Base-by-base conservation (phyloP, 2,329 filamentous ascomycete species). In the Hypoxylon rubiginosum region DNA sequence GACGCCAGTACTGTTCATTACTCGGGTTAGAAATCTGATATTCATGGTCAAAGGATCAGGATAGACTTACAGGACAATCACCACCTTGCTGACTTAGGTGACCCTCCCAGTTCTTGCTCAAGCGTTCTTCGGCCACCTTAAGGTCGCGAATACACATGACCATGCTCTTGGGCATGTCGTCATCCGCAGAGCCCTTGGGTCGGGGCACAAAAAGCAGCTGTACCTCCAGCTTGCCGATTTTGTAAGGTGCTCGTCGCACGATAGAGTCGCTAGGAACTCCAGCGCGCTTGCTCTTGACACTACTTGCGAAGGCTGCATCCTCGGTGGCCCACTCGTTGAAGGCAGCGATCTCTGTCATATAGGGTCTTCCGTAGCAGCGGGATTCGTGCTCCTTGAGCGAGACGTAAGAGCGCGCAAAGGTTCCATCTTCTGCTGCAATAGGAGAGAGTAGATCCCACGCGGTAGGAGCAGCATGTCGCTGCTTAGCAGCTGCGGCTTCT, bases 121-220 rank as follows among this genome's bases (percentile, higher is more conserved):
- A 87, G 67, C 92, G 86, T 77, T 92, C 91, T 78, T 97, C 94
- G 1, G 95, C 94, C 56, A 95, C 93, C 80, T 92, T 93, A 81
- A 99, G 90, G 82, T 98, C 96, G 17, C 96, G 88, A 72, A 98
- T 92, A 79, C 94, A 97, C 46, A 93, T 92, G 80, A 96, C 97
- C 94, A 99, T 97, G 83, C 94, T 97, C 89, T 98, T 98, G 58
- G 96, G 96, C 93, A 99, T 97, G 72, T 98, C 95, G 15, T 97
- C 94, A 70, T 98, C 96, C 53, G 89, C 90, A 30, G 90, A 86
- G 48, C 91, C 92, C 83, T 93, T 95, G 4, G 96, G 95, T 73
- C 94, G 93, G 0, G 96, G 96, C 1, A 99, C 94, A 75, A 97
- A 99, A 13, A 99, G 85, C 8, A 99, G 86, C 82, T 99, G 96